These are phyloP conservation scores for Plasmodium gonderi DNA, from an alignment of 169 alveolate species.

Conservation along the genomic window DNA sequence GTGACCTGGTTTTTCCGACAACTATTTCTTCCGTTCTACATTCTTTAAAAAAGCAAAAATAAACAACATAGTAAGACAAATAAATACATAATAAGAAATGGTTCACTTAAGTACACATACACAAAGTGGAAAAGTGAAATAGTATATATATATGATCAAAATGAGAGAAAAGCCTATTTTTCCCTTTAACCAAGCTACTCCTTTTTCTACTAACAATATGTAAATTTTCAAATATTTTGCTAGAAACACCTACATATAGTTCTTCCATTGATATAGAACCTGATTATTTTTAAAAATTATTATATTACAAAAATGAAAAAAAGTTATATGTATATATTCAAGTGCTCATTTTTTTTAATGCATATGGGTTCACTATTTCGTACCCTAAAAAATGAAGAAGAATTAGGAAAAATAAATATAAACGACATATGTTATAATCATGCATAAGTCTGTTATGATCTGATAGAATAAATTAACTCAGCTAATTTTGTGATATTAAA, in stretches of 20 bases:
- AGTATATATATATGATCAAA: background rate
- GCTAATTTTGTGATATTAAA: background rate
- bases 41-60: background rate
- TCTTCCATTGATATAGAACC: background rate
- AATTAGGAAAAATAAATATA: background rate
- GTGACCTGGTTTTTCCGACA: background rate
- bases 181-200: background rate
- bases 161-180: background rate
- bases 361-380: background rate
- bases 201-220: background rate
- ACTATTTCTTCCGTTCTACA: background rate
- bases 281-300: background rate
- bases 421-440: background rate
- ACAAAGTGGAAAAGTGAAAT: background rate
- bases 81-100: background rate
- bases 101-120: background rate
- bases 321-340: background rate
- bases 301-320: background rate
- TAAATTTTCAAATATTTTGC: too few relatives aligned
- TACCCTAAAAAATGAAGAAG: background rate
- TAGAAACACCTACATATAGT: background rate
- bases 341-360: background rate
- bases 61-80: background rate
- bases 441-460: background rate
- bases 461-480: background rate